Conservation (phyloP, 306 rosid genomes). For the Betula pendula region DNA sequence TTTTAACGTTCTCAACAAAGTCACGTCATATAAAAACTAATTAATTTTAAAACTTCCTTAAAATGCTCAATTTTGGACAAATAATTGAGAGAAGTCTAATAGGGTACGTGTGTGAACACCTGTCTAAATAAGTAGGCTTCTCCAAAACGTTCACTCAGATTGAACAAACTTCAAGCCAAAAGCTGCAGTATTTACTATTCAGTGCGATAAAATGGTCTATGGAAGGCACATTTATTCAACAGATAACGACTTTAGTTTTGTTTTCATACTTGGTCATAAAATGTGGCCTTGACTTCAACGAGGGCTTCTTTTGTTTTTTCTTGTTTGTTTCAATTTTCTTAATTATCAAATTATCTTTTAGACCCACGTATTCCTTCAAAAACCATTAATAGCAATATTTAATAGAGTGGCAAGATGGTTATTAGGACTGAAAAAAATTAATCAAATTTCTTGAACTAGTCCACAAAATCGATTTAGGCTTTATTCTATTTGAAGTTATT, state of each 20-base stretch:
- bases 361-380: not conserved
- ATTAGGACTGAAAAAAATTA: too few species aligned
- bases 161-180: too few species aligned
- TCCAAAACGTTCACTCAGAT: too few species aligned
- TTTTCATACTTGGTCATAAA: not conserved
- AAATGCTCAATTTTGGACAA: too few species aligned
- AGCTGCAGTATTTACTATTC: not conserved
- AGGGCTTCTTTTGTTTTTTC: not conserved
- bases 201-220: not conserved
- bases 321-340: not conserved
- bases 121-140: too few species aligned
- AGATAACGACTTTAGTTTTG: not conserved
- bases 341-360: not conserved
- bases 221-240: not conserved
- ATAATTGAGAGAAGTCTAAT: too few species aligned
- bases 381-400: not conserved
- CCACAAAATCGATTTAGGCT: not conserved
- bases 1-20: too few species aligned
- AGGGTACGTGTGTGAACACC: too few species aligned
- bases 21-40: too few species aligned
- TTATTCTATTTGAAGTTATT: not conserved
- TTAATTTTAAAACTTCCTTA: too few species aligned
- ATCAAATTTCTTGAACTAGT: not conserved
- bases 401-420: not conserved
- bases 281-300: not conserved